Evolutionary conservation across 176 grass and related monocot genomes (phyloP), one percentile per base, ranked within the genome.

Genomic region (Hsuehochloa calcarea): DNA sequence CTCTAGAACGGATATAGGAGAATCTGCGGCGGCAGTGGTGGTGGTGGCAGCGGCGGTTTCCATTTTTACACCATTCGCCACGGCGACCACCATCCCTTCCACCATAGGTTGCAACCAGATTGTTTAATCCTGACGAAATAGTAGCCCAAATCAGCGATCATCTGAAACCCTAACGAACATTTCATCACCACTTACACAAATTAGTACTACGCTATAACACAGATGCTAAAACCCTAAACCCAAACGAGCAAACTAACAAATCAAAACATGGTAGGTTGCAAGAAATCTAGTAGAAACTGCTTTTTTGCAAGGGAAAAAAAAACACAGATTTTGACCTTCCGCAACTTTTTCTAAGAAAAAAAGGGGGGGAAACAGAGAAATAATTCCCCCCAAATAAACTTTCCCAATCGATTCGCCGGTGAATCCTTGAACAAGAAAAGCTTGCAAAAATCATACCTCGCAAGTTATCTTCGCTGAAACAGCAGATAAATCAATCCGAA

Each of bases 1-100:
- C 84, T 81, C 90, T 50, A 99, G 86, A 35, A 99, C 96, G 68
- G 93, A 99, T n/a, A 76, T 96, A 1, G 96, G 96, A 52, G 96
- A 99, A 90, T 92, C 96, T 8, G 86, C 84, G 8, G 65, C 46
- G n/a, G 88, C 70, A 1, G 89, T 5, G 13, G 73, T 2, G 47
- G 81, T 8, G 3, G 79, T 58, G 13, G 85, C 14, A 38, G 55
- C 1, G 37, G 73, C 8, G 14, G 43, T 69, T 31, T 70, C 85
- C 72, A 79, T 80, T 85, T 87, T 93, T 14, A 45, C 65, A 23
- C 80, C 89, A 27, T 83, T 87, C 31, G 87, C 74, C 58, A 77
- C 54, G 63, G 72, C 80, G 16, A 79, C 80, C 69, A 92, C 87
- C 95, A 97, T 93, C 31, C 75, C 77, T 84, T 64, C 70, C 68